Evolutionary conservation across 2,329 filamentous ascomycete species (phyloP).

Genomic region (Scedosporium boydii): DNA sequence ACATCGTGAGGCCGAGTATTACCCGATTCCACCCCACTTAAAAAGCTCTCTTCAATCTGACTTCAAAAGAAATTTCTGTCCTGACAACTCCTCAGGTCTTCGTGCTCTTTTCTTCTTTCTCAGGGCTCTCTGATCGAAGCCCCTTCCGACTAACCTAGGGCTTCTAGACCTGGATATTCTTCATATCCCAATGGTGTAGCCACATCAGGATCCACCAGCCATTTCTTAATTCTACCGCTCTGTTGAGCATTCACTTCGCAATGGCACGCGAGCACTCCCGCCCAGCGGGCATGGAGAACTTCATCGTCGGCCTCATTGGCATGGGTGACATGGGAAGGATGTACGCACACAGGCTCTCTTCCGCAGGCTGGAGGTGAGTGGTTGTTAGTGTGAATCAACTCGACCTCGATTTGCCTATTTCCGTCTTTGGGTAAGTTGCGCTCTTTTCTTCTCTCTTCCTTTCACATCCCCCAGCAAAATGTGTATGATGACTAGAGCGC

Average conservation of each 20-base stretch:
- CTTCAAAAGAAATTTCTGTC: not conserved
- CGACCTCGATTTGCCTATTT: constrained; percentile 5
- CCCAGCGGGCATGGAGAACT: constrained; percentile 45
- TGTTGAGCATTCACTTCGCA: not conserved
- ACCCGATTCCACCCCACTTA: not conserved
- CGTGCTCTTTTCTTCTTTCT: not conserved
- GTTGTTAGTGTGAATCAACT: constrained; percentile 7
- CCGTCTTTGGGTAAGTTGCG: constrained; percentile 30
- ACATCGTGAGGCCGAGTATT: not conserved
- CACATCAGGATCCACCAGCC: not conserved
- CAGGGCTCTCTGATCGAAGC: not conserved
- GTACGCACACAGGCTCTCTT: constrained; percentile 83
- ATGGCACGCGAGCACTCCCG: constrained; percentile 1
- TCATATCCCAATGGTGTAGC: not conserved
- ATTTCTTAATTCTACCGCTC: not conserved
- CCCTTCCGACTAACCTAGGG: not conserved
- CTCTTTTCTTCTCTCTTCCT: constrained; percentile 4
- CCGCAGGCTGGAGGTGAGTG: constrained; percentile 86
- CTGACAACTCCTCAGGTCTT: not conserved
- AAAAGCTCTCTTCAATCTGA: not conserved
- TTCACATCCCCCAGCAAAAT: constrained; percentile 5
- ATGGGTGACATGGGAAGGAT: constrained; percentile 99
- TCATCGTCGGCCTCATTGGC: constrained; percentile 86
- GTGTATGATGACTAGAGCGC: constrained; percentile 99
- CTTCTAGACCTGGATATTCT: not conserved